A percentile compares a stretch with the other conserved stretches of the same genome.
Conservation (phyloP, 2,329 filamentous ascomycete genomes). For the Botrytis deweyae region DNA sequence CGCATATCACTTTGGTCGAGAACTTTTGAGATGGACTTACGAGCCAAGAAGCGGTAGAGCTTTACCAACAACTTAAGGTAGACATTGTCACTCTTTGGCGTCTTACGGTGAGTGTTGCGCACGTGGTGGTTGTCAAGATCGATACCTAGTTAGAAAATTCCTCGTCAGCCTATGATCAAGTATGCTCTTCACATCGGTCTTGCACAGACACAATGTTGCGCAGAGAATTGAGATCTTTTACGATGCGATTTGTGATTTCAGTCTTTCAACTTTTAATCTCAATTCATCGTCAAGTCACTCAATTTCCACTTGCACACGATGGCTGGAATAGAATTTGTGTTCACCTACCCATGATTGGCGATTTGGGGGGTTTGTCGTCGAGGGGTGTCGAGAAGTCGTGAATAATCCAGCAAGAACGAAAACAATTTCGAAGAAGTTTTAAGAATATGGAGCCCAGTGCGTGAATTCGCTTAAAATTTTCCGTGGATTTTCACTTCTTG, state of each 20-base stretch:
- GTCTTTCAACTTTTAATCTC: constrained; percentile 26
- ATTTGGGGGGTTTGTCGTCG: constrained; percentile 30
- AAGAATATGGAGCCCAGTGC: constrained; percentile 18
- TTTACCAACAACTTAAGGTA: constrained; percentile 97
- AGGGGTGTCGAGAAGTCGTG: constrained; percentile 22
- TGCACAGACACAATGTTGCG: constrained; percentile 38
- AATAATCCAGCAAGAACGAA: constrained; percentile 11
- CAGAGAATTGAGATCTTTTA: constrained; percentile 34
- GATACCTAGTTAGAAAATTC: constrained; percentile 60
- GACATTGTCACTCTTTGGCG: constrained; percentile 97
- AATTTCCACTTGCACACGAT: constrained; percentile 41
- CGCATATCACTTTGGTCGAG: neutral
- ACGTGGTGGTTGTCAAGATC: constrained; percentile 70
- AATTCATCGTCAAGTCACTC: constrained; percentile 28
- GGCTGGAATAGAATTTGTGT: constrained; percentile 38
- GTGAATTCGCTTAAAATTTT: constrained; percentile 23
- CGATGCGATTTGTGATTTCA: constrained; percentile 22
- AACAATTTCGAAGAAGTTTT: constrained; percentile 23
- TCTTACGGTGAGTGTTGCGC: constrained; percentile 78
- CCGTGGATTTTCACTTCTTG: neutral
- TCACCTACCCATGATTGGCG: constrained; percentile 42
- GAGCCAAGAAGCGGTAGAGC: constrained; percentile 94
- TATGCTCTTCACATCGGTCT: constrained; percentile 57
- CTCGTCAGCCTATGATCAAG: constrained; percentile 63
- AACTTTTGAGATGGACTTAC: constrained; percentile 56